phyloP scores from a whole-genome alignment of 1,284 basidiomycete genomes.

The Neolentinus lepideus region DNA sequence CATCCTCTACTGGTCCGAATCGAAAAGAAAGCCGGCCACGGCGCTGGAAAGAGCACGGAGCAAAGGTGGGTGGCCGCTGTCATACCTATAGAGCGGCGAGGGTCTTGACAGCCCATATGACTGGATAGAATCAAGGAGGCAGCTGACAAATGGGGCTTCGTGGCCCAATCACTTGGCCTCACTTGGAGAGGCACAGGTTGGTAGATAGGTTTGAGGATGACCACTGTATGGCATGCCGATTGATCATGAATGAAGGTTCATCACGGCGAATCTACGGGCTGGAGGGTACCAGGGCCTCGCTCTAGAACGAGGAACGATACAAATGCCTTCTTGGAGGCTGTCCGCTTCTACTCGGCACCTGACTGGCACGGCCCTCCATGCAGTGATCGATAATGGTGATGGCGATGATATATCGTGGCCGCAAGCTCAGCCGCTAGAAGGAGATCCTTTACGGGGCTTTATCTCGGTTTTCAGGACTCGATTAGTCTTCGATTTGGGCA shows the following conservation, averaged over 20 bases:
- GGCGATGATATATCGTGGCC: not conserved
- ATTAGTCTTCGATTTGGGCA: conserved; percentile 68
- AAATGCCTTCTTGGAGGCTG: not conserved
- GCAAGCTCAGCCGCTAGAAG: not conserved
- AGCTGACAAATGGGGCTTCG: conserved; percentile 73
- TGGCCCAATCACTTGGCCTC: conserved; percentile 53
- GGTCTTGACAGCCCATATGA: not conserved
- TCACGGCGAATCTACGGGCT: not conserved
- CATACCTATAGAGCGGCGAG: not conserved
- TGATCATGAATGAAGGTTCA: not conserved
- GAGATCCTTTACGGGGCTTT: conserved; percentile 9
- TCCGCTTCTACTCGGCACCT: not conserved
- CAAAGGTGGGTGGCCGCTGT: conserved; percentile 41
- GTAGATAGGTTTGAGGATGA: not conserved
- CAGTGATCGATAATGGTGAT: not conserved
- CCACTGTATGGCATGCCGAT: not conserved
- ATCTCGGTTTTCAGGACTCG: conserved; percentile 74
- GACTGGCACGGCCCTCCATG: not conserved
- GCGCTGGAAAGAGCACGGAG: conserved; percentile 73
- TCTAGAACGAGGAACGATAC: not conserved
- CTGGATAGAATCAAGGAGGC: conserved; percentile 60
- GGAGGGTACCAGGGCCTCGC: not conserved
- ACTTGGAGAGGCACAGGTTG: not conserved
- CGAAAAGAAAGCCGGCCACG: conserved; percentile 77
- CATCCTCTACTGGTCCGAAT: conserved; percentile 70